Conservation (phyloP, 257 asterid species). For the Fraxinus pennsylvanica region DNA sequence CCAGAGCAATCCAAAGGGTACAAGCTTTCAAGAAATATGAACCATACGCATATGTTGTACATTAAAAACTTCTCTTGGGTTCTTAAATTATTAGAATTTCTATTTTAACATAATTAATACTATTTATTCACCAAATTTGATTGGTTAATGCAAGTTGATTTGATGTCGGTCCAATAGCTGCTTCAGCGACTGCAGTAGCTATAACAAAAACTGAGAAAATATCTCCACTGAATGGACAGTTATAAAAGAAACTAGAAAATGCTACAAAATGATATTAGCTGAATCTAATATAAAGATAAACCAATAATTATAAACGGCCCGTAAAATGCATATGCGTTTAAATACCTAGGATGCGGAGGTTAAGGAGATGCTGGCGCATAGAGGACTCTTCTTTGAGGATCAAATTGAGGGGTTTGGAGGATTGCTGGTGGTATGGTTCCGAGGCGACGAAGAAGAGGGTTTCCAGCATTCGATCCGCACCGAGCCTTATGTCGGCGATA, state of each 20-base stretch:
- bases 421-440: slow-evolving; percentile 62
- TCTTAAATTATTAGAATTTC: neutral
- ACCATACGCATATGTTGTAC: neutral
- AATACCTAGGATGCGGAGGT: slow-evolving; percentile 77
- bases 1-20: neutral
- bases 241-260: too few relatives aligned
- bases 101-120: neutral
- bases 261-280: neutral
- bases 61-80: neutral
- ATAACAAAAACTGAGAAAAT: too few relatives aligned
- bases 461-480: slow-evolving; percentile 89
- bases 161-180: neutral
- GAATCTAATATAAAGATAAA: neutral
- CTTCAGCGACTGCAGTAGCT: neutral
- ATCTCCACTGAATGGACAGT: neutral
- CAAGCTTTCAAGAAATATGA: neutral
- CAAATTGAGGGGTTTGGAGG: slow-evolving; percentile 64
- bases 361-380: slow-evolving; percentile 74
- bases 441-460: slow-evolving; percentile 65
- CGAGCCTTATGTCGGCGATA: slow-evolving; percentile 85
- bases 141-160: neutral
- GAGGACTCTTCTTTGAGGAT: slow-evolving; percentile 67
- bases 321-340: slow-evolving; percentile 12
- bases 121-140: neutral
- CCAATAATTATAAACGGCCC: neutral